Evolutionary conservation across 331 rosid genomes (phyloP).

Genomic region (Saraca asoca): DNA sequence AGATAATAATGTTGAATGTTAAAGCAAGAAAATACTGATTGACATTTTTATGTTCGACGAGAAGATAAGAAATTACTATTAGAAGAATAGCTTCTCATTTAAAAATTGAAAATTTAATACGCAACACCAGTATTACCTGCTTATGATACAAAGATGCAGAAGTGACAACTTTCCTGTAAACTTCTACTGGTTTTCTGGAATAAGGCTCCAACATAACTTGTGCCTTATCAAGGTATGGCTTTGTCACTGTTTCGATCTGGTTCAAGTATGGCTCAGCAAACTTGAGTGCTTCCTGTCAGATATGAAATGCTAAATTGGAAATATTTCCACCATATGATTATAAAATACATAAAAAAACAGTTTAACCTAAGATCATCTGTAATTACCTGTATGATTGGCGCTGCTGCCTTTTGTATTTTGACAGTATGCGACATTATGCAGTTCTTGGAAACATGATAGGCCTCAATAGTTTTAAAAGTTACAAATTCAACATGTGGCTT

Average conservation of each 20-base stretch:
- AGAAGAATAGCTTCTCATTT: no score
- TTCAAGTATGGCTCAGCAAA: conserved; percentile 28
- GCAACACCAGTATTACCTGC: conserved; percentile 36
- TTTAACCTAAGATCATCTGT: background rate
- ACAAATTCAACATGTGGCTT: conserved; percentile 29
- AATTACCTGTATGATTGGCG: conserved; percentile 35
- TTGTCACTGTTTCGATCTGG: conserved; percentile 28
- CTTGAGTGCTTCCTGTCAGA: conserved; percentile 40
- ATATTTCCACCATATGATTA: background rate
- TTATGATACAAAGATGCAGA: conserved; percentile 36
- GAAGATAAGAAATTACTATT: no score
- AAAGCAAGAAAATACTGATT: no score
- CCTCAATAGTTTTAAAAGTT: conserved; percentile 29
- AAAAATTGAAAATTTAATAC: background rate
- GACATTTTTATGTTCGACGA: no score
- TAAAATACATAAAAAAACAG: background rate
- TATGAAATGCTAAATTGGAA: conserved; percentile 15
- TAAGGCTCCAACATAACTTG: conserved; percentile 23
- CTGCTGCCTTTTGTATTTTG: conserved; percentile 30
- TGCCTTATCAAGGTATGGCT: conserved; percentile 32
- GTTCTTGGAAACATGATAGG: conserved; percentile 37
- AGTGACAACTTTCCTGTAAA: conserved; percentile 30
- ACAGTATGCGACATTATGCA: conserved; percentile 28
- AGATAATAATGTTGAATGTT: no score
- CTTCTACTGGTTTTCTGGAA: conserved; percentile 6